These are phyloP conservation scores for Syncephalastrum sp. DNA, from an alignment of 371 early-diverging fungal species.

Conservation along the genomic window DNA sequence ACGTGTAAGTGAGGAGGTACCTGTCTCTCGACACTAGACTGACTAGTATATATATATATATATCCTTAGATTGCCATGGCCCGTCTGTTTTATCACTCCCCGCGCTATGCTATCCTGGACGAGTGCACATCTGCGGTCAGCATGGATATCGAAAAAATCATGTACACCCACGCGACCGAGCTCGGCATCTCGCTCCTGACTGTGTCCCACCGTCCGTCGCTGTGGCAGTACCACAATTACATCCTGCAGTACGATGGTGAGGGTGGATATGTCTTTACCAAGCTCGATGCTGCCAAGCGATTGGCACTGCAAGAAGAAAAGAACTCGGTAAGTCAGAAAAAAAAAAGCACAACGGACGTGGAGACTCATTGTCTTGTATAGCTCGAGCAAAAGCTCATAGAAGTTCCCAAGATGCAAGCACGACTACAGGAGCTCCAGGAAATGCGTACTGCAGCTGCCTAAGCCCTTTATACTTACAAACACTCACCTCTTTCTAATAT, in stretches of 20 bases:
- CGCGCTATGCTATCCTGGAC: conserved; percentile 87
- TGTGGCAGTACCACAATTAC: conserved; percentile 87
- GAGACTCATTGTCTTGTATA: conserved; percentile 8
- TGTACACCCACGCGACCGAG: conserved; percentile 85
- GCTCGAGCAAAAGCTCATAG: conserved; percentile 72
- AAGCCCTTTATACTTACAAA: not conserved
- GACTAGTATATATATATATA: too few relatives aligned
- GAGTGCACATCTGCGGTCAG: conserved; percentile 93
- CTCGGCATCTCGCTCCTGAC: conserved; percentile 87
- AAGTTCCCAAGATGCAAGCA: conserved; percentile 68
- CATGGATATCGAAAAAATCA: conserved; percentile 86
- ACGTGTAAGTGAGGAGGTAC: conserved; percentile 48
- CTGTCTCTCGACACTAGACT: not conserved
- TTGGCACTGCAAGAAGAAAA: conserved; percentile 79
- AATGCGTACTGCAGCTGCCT: conserved; percentile 18
- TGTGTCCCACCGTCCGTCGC: conserved; percentile 85
- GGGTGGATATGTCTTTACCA: conserved; percentile 84
- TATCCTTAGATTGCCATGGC: conserved; percentile 77
- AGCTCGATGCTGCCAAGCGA: conserved; percentile 85
- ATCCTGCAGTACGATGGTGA: conserved; percentile 87
- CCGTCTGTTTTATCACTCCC: conserved; percentile 87
- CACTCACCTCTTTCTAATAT: too few relatives aligned
- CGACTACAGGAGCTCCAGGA: conserved; percentile 63
- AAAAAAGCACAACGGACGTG: not conserved
- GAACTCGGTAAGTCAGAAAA: conserved; percentile 45